phyloP scores from a whole-genome alignment of 108 stramenopile species.

The Cyclotella cryptica region DNA sequence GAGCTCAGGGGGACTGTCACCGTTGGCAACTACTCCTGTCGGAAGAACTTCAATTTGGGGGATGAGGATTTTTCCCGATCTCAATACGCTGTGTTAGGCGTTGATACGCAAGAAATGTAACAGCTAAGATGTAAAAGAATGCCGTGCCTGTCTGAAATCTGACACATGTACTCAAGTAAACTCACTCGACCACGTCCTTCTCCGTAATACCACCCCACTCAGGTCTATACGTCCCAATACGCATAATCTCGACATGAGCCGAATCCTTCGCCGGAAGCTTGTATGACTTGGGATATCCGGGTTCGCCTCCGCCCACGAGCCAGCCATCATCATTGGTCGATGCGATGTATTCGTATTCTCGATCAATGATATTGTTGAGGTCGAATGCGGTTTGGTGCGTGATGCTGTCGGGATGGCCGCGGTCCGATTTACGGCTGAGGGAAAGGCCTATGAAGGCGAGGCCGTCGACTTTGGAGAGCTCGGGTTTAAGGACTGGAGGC shows the following conservation, averaged over 20 bases:
- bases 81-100: conserved; percentile 50
- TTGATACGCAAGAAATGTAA: not conserved
- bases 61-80: conserved; percentile 76
- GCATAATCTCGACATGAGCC: conserved; percentile 89
- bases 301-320: conserved; percentile 90
- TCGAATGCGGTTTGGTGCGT: conserved; percentile 89
- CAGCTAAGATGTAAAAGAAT: not conserved
- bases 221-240: conserved; percentile 83
- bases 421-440: conserved; percentile 61
- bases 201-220: conserved; percentile 83
- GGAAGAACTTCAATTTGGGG: conserved; percentile 89
- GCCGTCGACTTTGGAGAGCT: conserved; percentile 83
- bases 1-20: conserved; percentile 81
- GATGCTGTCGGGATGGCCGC: conserved; percentile 75
- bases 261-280: conserved; percentile 86
- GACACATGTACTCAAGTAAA: not conserved
- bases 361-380: conserved; percentile 74
- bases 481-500: conserved; percentile 86
- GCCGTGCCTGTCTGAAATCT: not conserved
- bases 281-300: conserved; percentile 80
- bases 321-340: conserved; percentile 92
- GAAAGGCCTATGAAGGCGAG: conserved; percentile 89
- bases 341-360: conserved; percentile 72
- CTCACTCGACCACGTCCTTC: conserved; percentile 72
- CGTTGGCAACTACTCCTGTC: conserved; percentile 84